phyloP scores from a whole-genome alignment of 306 rosid species.

The Abrus precatorius region DNA sequence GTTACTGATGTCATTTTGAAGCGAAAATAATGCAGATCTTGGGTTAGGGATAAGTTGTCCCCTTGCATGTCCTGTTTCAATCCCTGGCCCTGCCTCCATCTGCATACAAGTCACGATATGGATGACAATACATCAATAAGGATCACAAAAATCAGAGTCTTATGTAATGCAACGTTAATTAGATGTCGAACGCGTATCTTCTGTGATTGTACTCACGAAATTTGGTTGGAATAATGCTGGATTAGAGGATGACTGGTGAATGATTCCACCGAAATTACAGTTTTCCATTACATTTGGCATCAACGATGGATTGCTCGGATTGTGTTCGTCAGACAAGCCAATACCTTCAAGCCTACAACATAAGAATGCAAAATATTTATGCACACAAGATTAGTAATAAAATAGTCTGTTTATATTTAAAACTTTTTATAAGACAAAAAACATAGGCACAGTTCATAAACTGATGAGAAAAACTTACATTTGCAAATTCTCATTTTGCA shows the following conservation, averaged over 20 bases:
- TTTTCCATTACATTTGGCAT: neutral
- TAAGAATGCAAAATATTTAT: neutral
- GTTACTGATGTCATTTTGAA: neutral
- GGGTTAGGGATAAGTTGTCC: neutral
- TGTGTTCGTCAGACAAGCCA: neutral
- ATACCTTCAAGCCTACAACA: neutral
- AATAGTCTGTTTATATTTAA: no score
- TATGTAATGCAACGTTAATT: neutral
- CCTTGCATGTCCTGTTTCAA: neutral
- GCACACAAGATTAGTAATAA: neutral
- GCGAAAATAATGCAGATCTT: neutral
- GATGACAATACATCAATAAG: neutral
- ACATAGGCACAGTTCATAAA: neutral
- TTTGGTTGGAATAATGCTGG: neutral
- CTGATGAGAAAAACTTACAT: conserved; percentile 9
- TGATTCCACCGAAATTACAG: conserved; percentile 2
- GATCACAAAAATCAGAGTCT: neutral
- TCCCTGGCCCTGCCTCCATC: neutral
- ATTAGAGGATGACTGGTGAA: neutral
- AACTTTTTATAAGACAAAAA: no score
- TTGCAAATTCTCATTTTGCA: neutral
- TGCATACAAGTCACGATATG: neutral
- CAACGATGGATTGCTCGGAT: neutral
- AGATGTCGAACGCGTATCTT: neutral
- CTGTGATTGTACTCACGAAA: conserved; percentile 35